Conservation (phyloP, 1,284 basidiomycete species). For the Ustilago esculenta region DNA sequence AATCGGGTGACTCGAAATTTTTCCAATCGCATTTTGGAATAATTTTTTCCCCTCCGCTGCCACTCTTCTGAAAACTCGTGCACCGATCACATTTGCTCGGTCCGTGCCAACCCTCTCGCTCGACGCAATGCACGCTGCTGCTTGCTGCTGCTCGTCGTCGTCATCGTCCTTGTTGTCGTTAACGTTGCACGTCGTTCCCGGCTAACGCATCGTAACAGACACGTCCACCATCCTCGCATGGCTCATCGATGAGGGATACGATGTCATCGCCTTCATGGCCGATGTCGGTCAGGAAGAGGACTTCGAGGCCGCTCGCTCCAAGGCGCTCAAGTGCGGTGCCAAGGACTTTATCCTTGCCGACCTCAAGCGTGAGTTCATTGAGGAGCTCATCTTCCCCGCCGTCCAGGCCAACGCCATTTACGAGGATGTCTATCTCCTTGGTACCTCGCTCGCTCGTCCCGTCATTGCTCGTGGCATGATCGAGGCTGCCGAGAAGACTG, state of each 20-base stretch:
- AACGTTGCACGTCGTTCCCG: not conserved
- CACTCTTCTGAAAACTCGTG: not conserved
- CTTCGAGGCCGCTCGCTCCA: slow-evolving; percentile 89
- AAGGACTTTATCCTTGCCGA: slow-evolving; percentile 95
- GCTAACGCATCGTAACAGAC: slow-evolving; percentile 31
- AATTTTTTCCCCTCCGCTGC: slow-evolving; percentile 2
- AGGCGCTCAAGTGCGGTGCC: slow-evolving; percentile 91
- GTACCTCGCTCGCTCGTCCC: slow-evolving; percentile 95
- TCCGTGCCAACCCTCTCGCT: too few species aligned
- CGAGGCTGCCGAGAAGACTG: slow-evolving; percentile 83
- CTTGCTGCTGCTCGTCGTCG: not conserved
- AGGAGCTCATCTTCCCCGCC: slow-evolving; percentile 93
- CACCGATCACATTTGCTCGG: slow-evolving; percentile 21
- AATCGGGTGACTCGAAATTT: slow-evolving; percentile 43
- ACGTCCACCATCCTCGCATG: slow-evolving; percentile 67
- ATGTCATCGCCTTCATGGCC: slow-evolving; percentile 98
- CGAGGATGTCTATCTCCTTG: slow-evolving; percentile 98
- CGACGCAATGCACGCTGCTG: not conserved
- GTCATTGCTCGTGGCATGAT: slow-evolving; percentile 99
- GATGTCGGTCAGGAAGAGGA: slow-evolving; percentile 99
- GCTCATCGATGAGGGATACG: slow-evolving; percentile 92
- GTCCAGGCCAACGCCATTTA: slow-evolving; percentile 99
- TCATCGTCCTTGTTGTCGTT: not conserved
- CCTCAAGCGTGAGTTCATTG: slow-evolving; percentile 92
- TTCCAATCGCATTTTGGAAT: slow-evolving; percentile 12